Conservation (phyloP, 345 rosid species). For the Geranium brycei region DNA sequence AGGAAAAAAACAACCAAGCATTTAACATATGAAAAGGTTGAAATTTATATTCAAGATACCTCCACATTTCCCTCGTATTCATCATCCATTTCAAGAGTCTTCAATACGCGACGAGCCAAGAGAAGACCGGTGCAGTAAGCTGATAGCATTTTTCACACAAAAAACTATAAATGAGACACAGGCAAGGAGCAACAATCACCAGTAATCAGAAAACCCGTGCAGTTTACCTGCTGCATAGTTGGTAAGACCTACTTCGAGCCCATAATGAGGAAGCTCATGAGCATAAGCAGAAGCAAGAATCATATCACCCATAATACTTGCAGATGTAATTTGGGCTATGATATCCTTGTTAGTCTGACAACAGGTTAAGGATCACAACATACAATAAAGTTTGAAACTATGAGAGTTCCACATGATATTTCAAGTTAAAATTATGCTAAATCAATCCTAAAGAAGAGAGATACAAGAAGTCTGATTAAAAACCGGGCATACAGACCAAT, state of each 20-base stretch:
- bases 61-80: conserved; percentile 64
- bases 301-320: conserved; percentile 45
- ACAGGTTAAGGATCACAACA: conserved; percentile 12
- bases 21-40: no score
- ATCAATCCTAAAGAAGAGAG: neutral
- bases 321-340: conserved; percentile 40
- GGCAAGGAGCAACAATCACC: neutral
- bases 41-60: conserved; percentile 16
- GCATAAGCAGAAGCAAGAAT: conserved; percentile 58
- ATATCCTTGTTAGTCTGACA: conserved; percentile 54
- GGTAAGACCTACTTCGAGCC: conserved; percentile 54
- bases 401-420: neutral
- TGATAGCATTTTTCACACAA: conserved; percentile 6
- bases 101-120: conserved; percentile 66
- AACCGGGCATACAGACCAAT: neutral
- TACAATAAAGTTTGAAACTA: neutral
- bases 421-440: no score
- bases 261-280: conserved; percentile 50
- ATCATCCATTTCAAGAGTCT: conserved; percentile 54
- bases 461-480: no score
- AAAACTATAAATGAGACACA: neutral
- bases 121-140: conserved; percentile 81
- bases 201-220: neutral
- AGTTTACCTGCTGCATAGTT: conserved; percentile 58
- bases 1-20: neutral